Evolutionary conservation across 2,329 filamentous ascomycete genomes (phyloP), one percentile per base, ranked within the genome.

Genomic region (Microsporum canis): DNA sequence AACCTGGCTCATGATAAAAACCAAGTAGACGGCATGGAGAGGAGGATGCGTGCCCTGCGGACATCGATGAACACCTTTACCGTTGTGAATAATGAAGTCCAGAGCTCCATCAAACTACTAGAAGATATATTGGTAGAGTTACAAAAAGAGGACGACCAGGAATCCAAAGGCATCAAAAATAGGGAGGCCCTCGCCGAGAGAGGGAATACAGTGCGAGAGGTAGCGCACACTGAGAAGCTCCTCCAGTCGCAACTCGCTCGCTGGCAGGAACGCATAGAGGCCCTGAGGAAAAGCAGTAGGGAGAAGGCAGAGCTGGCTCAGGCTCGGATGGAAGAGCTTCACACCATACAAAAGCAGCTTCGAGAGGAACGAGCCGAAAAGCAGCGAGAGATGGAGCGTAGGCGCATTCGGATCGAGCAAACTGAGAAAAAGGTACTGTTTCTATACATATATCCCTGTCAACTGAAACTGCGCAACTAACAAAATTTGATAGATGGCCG

Each of bases 391-490:
- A 95, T 97, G 77, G 94, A 99, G 78, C 85, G 88, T 71, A 82
- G 91, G 68, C 84, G 89, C 67, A 89, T 96, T n/a, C 81, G 91
- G 63, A 97, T 99, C 65, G 94, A 99, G 76, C 91, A 96, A 78
- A 96, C 90, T 6, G 92, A 97, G 82, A 97, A 97, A 79, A 97
- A 97, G 88, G 91, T 91, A 79, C 68, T 79, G 71, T 43, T 29
- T 43, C 33, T 34, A 34, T 23, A 62, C 5, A 12, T 58, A 57
- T 38, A 47, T 51, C 31, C 62, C 56, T 62, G 17, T 43, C 39
- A 6, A 12, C 39, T 60, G 36, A 33, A 29, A 61, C 8, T 43
- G 12, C 59, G 23, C 14, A 27, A 49, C n/a, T 55, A 63, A 61
- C 73, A 75, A 58, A 43, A 43, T n/a, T 43, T 41, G 34, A 27